Evolutionary conservation across 768 basidiomycete genomes (phyloP).

Genomic region (Russula olivacea): DNA sequence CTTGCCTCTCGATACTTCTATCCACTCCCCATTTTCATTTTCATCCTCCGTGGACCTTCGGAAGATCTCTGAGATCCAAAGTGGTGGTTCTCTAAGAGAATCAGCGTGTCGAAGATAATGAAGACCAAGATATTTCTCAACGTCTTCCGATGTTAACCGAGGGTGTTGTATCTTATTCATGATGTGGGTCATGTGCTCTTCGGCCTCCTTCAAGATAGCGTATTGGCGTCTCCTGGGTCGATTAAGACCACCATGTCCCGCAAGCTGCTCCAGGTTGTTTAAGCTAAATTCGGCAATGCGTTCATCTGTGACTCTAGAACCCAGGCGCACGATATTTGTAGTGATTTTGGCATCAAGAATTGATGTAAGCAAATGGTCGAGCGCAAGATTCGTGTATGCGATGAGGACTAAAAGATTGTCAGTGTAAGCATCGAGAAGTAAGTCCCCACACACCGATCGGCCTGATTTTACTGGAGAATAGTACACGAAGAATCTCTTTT

Average conservation of each 20-base stretch:
- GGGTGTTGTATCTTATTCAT: constrained; percentile 35
- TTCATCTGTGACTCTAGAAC: constrained; percentile 55
- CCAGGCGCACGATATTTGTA: constrained; percentile 57
- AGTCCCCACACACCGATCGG: constrained; percentile 40
- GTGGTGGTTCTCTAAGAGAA: no score
- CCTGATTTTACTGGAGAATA: constrained; percentile 46
- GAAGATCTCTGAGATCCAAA: no score
- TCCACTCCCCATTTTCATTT: no score
- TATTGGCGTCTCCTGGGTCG: constrained; percentile 33
- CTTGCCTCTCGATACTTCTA: no score
- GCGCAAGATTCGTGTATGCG: constrained; percentile 73
- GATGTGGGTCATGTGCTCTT: constrained; percentile 44
- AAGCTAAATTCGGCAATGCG: constrained; percentile 54
- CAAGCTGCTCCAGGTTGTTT: constrained; percentile 47
- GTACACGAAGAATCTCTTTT: constrained; percentile 59
- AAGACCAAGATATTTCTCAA: constrained; percentile 38
- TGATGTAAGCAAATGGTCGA: constrained; percentile 64
- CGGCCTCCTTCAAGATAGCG: constrained; percentile 38
- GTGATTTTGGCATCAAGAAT: constrained; percentile 65
- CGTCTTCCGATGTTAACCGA: constrained; percentile 26
- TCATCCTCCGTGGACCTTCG: no score
- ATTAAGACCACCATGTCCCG: constrained; percentile 39
- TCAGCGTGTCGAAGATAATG: constrained; percentile 31
- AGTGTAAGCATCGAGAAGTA: neutral
- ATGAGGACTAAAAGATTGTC: constrained; percentile 36